Base-by-base conservation (phyloP, 768 basidiomycete genomes). In the Cyathus striatus region DNA sequence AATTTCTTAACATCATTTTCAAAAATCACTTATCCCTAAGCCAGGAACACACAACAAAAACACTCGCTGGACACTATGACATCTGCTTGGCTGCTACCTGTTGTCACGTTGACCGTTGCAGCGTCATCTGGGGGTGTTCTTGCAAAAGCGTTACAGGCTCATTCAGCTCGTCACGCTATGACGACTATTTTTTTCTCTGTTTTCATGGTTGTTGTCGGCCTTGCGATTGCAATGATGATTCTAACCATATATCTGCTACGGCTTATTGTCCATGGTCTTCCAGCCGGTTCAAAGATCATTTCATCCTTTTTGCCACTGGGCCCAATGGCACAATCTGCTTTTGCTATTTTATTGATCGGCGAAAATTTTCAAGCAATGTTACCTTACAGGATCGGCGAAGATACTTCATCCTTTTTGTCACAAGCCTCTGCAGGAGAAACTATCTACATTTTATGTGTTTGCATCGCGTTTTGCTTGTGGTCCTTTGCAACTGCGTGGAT, bases 261-360 rank as follows among this genome's bases (percentile, higher is more conserved):
- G 6, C 66, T 83, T 7, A 71, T 84, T 42, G 47, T 78, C 7
- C 55, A 78, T 51, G 83, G 81, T 6, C 65, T 78, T 39, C 72
- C 80, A 1, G 61, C 65, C 3, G 74, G 73, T 18, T 52, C 54
- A 3, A 59, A 59, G 12, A 67, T 83, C 38, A 59, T 84, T 44
- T 79, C 80, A 4, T 67, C 76, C 3, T 88, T 88, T 58, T 68
- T 90, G n/a, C 84, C 86, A 0, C 59, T 89, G 2, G 88, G 88
- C 3, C 84, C 87, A 0, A 75, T 75, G 41, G 85, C 79, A 18
- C 86, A 89, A 54, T 73, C 80, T 7, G 81, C 79, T 1, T 80
- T 72, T 49, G 67, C 76, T 1, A 55, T 81, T 26, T 61, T 81
- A 14, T 52, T 81, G 5, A 70, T 79, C n/a, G 81, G 81, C 7